Conservation (phyloP, 169 alveolate genomes). For the Eimeria acervulina region DNA sequence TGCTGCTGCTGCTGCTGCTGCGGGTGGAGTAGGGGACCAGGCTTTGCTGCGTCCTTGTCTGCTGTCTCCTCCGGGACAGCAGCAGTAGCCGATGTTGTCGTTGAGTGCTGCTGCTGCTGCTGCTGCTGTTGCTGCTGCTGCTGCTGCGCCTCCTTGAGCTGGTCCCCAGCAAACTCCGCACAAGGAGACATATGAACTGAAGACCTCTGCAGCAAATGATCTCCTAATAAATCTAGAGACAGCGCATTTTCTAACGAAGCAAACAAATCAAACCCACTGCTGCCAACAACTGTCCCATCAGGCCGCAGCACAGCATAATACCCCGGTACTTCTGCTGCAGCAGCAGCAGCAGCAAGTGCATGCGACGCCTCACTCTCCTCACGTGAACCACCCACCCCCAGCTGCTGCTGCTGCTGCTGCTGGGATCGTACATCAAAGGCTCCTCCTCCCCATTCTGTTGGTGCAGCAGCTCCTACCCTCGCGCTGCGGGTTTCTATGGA, state of each 20-base stretch:
- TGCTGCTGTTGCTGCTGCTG: too few relatives aligned
- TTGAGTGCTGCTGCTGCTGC: too few relatives aligned
- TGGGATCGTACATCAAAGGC: neutral
- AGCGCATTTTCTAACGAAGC: slow-evolving; percentile 15
- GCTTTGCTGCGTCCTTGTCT: slow-evolving; percentile 25
- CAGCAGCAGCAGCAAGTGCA: slow-evolving; percentile 25
- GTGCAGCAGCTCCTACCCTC: neutral
- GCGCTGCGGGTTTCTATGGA: slow-evolving; percentile 45
- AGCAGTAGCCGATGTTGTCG: neutral
- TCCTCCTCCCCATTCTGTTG: neutral
- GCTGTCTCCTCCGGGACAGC: neutral
- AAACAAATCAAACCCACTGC: slow-evolving; percentile 64
- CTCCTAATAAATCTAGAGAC: slow-evolving; percentile 74
- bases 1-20: slow-evolving; percentile 58
- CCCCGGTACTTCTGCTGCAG: slow-evolving; percentile 44
- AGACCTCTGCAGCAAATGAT: slow-evolving; percentile 52
- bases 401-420: slow-evolving; percentile 13
- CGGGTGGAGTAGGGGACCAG: neutral
- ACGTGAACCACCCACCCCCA: neutral
- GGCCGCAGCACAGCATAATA: slow-evolving; percentile 46
- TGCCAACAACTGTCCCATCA: slow-evolving; percentile 53
- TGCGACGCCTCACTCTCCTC: slow-evolving; percentile 32
- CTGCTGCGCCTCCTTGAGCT: slow-evolving; percentile 7
- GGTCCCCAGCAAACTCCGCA: slow-evolving; percentile 80
- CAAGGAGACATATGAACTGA: slow-evolving; percentile 69